These are phyloP conservation scores for Lasiosphaeris hirsuta DNA, from an alignment of 495 filamentous ascomycete genomes.

Conservation along the genomic window DNA sequence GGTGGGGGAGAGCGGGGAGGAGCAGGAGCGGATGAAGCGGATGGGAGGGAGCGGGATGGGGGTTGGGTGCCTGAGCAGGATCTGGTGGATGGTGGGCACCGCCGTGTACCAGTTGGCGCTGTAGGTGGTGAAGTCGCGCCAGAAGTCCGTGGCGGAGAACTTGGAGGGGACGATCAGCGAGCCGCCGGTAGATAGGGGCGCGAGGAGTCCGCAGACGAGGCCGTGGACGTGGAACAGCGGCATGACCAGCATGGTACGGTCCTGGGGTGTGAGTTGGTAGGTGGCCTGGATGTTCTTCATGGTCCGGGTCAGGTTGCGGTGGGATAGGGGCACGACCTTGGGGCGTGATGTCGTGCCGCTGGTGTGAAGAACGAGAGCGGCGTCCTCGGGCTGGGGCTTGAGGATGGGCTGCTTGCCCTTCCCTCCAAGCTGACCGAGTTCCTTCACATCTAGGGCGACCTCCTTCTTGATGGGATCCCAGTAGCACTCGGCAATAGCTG, in stretches of 20 bases:
- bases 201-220: constrained; percentile 72
- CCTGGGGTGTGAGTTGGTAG: constrained; percentile 61
- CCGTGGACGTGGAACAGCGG: constrained; percentile 88
- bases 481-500: constrained; percentile 77
- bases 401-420: constrained; percentile 47
- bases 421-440: constrained; percentile 61
- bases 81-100: constrained; percentile 85
- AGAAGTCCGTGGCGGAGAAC: constrained; percentile 83
- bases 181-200: constrained; percentile 66
- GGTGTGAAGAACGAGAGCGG: constrained; percentile 68
- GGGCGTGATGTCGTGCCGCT: constrained; percentile 80
- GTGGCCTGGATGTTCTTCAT: constrained; percentile 67
- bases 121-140: constrained; percentile 65
- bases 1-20: constrained; percentile 72
- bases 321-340: constrained; percentile 78
- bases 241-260: constrained; percentile 86
- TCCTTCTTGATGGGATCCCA: constrained; percentile 59
- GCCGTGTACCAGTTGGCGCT: constrained; percentile 87
- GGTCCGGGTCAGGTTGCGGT: constrained; percentile 68
- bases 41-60: constrained; percentile 66
- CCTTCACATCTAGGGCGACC: constrained; percentile 72
- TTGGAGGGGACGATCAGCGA: constrained; percentile 68
- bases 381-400: constrained; percentile 58
- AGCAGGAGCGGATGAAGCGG: constrained; percentile 85
- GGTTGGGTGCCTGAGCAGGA: constrained; percentile 66